These are phyloP conservation scores for Spinellus fusiger DNA, from an alignment of 192 early-diverging fungal species.

Conservation along the genomic window DNA sequence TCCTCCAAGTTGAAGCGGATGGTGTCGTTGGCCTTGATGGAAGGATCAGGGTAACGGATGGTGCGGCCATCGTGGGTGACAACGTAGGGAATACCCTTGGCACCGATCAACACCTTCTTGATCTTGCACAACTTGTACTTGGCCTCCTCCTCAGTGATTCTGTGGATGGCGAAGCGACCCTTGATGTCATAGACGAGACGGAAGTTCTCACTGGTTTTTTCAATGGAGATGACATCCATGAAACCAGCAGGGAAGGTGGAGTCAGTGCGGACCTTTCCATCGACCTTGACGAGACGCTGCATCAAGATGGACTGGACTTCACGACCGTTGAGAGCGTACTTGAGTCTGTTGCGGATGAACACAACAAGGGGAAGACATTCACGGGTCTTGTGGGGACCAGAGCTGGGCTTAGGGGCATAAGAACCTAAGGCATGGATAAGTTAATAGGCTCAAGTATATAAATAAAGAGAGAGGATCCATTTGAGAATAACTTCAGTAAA, in stretches of 20 bases:
- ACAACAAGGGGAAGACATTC: slow-evolving; percentile 97
- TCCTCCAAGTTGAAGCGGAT: slow-evolving; percentile 94
- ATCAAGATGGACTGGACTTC: slow-evolving; percentile 95
- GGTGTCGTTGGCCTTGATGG: slow-evolving; percentile 99
- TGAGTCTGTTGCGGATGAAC: slow-evolving; percentile 98
- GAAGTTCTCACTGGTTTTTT: slow-evolving; percentile 99
- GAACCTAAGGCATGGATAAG: slow-evolving; percentile 9
- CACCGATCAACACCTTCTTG: slow-evolving; percentile 88
- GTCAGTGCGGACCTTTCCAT: slow-evolving; percentile 97
- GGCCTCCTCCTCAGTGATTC: slow-evolving; percentile 96
- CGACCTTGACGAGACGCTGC: slow-evolving; percentile 99
- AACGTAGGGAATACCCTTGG: slow-evolving; percentile 92
- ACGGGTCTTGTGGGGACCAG: slow-evolving; percentile 99
- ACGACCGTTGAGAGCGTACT: slow-evolving; percentile 97
- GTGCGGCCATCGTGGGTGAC: slow-evolving; percentile 99
- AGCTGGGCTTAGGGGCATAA: slow-evolving; percentile 86
- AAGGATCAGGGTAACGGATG: slow-evolving; percentile 98
- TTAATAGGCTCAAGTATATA: background rate
- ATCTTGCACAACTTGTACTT: slow-evolving; percentile 99
- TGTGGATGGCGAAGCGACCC: slow-evolving; percentile 99
- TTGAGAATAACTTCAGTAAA: background rate
- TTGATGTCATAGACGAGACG: slow-evolving; percentile 99
- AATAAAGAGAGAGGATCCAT: background rate
- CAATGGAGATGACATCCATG: slow-evolving; percentile 92
- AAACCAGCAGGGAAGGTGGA: slow-evolving; percentile 94